Evolutionary conservation across 2,329 filamentous ascomycete species (phyloP).

Genomic region (Penicillium rolfsii): DNA sequence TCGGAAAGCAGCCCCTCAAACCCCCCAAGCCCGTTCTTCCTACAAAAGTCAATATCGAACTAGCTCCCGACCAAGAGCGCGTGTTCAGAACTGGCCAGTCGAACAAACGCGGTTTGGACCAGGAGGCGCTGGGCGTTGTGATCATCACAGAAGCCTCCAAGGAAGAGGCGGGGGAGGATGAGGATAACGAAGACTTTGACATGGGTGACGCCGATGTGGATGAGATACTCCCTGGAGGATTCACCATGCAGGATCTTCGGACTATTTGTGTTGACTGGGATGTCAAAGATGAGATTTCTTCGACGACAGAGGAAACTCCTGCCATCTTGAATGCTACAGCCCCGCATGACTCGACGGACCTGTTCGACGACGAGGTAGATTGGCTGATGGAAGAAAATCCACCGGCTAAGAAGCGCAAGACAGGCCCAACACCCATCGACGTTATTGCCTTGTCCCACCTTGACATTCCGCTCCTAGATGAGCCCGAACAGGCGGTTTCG

Average conservation of each 20-base stretch:
- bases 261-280: slow-evolving; percentile 89
- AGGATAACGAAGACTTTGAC: slow-evolving; percentile 55
- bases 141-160: slow-evolving; percentile 48
- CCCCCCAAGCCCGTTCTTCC: slow-evolving; percentile 80
- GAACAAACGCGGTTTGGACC: slow-evolving; percentile 53
- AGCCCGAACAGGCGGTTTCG: slow-evolving; percentile 74
- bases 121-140: slow-evolving; percentile 62
- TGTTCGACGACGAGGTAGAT: slow-evolving; percentile 56
- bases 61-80: slow-evolving; percentile 84
- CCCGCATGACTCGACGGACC: slow-evolving; percentile 7
- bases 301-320: slow-evolving; percentile 24
- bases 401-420: slow-evolving; percentile 69
- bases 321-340: slow-evolving; percentile 4
- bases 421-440: slow-evolving; percentile 49
- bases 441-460: slow-evolving; percentile 60
- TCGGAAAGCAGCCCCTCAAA: slow-evolving; percentile 77
- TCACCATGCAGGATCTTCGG: slow-evolving; percentile 78
- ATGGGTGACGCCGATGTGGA: slow-evolving; percentile 61
- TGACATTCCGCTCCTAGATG: slow-evolving; percentile 73
- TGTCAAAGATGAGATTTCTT: slow-evolving; percentile 53
- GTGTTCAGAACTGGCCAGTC: slow-evolving; percentile 74
- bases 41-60: slow-evolving; percentile 84
- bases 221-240: slow-evolving; percentile 66
- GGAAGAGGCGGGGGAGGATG: slow-evolving; percentile 48
- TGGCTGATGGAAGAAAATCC: slow-evolving; percentile 53